phyloP scores from a whole-genome alignment of 768 basidiomycete species.

The Myochromella boudieri region DNA sequence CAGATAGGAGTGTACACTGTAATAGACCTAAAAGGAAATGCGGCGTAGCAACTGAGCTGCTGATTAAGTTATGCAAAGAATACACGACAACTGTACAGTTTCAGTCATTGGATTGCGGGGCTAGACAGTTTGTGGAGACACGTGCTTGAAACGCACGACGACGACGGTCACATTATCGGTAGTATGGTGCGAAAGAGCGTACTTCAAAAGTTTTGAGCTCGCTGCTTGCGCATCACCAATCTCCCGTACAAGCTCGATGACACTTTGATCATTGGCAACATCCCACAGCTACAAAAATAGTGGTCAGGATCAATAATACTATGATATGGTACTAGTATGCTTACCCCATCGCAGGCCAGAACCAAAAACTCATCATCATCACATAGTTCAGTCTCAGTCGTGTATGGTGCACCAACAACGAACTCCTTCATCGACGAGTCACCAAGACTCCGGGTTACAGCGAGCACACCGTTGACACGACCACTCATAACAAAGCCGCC shows the following conservation, averaged over 20 bases:
- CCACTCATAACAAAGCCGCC: constrained; percentile 99
- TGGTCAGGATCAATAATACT: constrained; percentile 17
- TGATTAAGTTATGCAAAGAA: too few species aligned
- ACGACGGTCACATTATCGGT: constrained; percentile 94
- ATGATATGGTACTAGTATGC: constrained; percentile 28
- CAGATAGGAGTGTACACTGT: too few species aligned
- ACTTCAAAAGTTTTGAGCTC: constrained; percentile 68
- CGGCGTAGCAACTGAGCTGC: too few species aligned
- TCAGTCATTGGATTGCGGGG: too few species aligned
- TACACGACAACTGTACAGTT: too few species aligned
- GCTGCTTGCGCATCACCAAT: constrained; percentile 81
- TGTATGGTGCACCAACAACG: constrained; percentile 96
- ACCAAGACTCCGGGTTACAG: constrained; percentile 93
- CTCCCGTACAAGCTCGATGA: constrained; percentile 80
- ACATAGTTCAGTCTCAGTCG: constrained; percentile 92
- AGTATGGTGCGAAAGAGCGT: constrained; percentile 86
- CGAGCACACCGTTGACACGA: constrained; percentile 95
- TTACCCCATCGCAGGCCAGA: constrained; percentile 95
- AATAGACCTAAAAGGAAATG: too few species aligned
- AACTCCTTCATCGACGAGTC: constrained; percentile 99
- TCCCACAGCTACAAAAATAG: constrained; percentile 81
- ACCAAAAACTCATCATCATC: constrained; percentile 94
- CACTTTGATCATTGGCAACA: constrained; percentile 86
- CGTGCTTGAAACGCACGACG: constrained; percentile 77
- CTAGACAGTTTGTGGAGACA: constrained; percentile 21